These are phyloP conservation scores for Hypoxylon sp. DNA, from an alignment of 2,329 filamentous ascomycete genomes.

Conservation along the genomic window DNA sequence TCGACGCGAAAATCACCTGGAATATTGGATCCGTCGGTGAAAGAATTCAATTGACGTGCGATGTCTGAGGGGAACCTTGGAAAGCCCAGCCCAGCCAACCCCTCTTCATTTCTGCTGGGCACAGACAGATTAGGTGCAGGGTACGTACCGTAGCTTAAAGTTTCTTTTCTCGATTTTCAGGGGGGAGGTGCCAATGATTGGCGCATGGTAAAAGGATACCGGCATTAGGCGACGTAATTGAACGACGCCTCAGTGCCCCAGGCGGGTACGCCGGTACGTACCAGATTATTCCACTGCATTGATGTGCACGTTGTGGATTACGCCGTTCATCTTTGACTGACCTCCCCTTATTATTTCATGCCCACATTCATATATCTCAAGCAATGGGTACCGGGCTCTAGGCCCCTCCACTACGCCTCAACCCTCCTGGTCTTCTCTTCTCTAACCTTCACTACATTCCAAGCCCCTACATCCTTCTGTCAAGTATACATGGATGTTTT, in stretches of 20 bases:
- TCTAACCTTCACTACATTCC: constrained; percentile 26
- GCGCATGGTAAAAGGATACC: constrained; percentile 30
- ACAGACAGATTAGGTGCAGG: not conserved
- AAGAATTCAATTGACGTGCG: constrained; percentile 20
- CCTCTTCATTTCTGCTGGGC: not conserved
- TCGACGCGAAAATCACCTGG: constrained; percentile 1
- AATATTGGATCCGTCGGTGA: constrained; percentile 6
- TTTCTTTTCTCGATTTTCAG: constrained; percentile 33
- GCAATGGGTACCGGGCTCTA: constrained; percentile 23
- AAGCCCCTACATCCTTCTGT: constrained; percentile 18
- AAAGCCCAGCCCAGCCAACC: constrained; percentile 15
- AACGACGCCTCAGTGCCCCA: constrained; percentile 19
- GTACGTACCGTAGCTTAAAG: not conserved
- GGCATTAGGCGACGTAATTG: constrained; percentile 42
- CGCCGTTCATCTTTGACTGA: constrained; percentile 10
- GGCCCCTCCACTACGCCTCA: constrained; percentile 12
- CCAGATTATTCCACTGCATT: constrained; percentile 12
- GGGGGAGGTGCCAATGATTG: constrained; percentile 32
- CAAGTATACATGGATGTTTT: constrained; percentile 20
- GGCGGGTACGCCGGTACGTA: constrained; percentile 35
- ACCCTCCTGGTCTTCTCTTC: constrained; percentile 37
- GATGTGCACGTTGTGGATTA: not conserved
- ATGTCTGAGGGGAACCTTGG: constrained; percentile 18
- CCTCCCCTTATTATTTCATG: constrained; percentile 29
- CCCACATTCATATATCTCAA: constrained; percentile 36